Base-by-base conservation (phyloP, 2,329 filamentous ascomycete species). In the Exophiala calicioides region DNA sequence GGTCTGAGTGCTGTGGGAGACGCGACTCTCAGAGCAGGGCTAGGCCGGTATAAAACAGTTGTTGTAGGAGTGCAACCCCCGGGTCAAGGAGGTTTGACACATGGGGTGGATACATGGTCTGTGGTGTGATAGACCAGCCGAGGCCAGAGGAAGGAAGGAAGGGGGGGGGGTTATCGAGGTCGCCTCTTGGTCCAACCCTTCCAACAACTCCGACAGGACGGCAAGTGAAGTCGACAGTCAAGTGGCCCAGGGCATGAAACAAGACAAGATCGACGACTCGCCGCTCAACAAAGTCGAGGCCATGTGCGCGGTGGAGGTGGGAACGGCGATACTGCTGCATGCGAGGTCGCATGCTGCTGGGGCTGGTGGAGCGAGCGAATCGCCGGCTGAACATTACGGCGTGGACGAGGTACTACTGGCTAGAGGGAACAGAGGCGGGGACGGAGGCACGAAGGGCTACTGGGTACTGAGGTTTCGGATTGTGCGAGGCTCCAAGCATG, bases 1-100 rank as follows among this genome's bases (percentile, higher is more conserved):
- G 52, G 52, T 52, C 45, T 52, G 44, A 55, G 47, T 46, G 47
- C 23, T 34, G 23, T 10, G 24, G 30, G 26, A 36, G 24, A 40
- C 32, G 34, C 35, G 20, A 40, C 18, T 19, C 33, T 26, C 23
- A 33, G 31, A 31, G 41, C 8, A 32, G 40, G 42, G 27, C 41
- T 34, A 33, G 48, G 23, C 42, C 35, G 27, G 38, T 48, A 50
- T 53, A 47, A 50, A 50, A 53, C 51, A 42, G 33, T 44, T 47
- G 38, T 32, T 44, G 51, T 53, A 36, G 23, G 24, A 44, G 39
- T n/a, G n/a, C n/a, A 53, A 26, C 24, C 19, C 31, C 33, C 15
- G 21, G 29, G 37, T 34, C 47, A 37, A 39, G 44, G 44, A 31
- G 16, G 26, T 12, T 38, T 46, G 40, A 45, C 32, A 33, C 15